Percentiles rank a stretch among this genome's conserved stretches.
Evolutionary conservation across 164 flowering plant species (phyloP).

Genomic region (Cinnamomum chago): DNA sequence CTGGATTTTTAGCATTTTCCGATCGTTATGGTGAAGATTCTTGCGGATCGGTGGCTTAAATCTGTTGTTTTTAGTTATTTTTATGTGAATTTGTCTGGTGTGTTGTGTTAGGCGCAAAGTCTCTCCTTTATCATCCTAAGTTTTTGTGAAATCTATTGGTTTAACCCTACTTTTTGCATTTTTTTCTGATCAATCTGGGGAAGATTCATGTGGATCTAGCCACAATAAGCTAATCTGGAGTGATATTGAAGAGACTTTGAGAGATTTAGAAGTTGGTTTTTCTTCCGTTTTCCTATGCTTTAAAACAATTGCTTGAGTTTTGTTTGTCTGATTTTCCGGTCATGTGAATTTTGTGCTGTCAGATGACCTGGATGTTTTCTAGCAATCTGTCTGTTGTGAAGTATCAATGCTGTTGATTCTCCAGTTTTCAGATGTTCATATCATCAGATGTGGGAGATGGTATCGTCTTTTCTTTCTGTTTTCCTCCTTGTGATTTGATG

Average conservation of each 20-base stretch:
- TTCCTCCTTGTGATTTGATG: not conserved
- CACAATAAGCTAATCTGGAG: not conserved
- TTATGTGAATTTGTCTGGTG: too few relatives aligned
- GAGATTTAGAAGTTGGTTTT: not conserved
- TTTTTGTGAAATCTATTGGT: too few relatives aligned
- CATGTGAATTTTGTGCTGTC: not conserved
- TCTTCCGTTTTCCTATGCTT: not conserved
- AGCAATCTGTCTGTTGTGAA: not conserved
- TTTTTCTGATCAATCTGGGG: not conserved
- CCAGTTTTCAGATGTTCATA: not conserved
- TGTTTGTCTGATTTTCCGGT: not conserved
- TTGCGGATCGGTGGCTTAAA: too few relatives aligned
- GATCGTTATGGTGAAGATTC: too few relatives aligned
- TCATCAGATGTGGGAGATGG: slow-evolving; percentile 1
- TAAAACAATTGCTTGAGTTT: too few relatives aligned
- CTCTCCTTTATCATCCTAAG: too few relatives aligned
- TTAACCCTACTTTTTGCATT: too few relatives aligned
- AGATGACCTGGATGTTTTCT: not conserved
- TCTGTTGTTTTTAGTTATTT: too few relatives aligned
- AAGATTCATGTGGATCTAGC: not conserved
- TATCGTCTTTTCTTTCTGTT: not conserved
- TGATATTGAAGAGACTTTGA: not conserved
- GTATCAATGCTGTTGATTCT: not conserved
- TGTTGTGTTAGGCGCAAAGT: too few relatives aligned
- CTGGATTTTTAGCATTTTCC: too few relatives aligned